phyloP scores from a whole-genome alignment of 106 monocot species.

The Dendrobium officinale region DNA sequence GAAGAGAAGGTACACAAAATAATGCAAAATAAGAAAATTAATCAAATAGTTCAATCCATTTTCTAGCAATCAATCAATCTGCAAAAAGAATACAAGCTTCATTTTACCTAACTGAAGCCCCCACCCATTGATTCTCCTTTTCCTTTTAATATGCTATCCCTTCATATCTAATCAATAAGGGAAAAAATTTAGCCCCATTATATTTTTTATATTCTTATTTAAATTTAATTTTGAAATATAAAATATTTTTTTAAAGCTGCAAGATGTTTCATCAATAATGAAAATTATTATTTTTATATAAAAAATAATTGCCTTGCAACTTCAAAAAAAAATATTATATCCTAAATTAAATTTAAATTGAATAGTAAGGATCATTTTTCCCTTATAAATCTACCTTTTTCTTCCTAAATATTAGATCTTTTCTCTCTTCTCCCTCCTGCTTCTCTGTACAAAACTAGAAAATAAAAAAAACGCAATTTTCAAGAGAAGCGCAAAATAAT shows the following conservation, averaged over 20 bases:
- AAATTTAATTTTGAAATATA: neutral
- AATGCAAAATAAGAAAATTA: neutral
- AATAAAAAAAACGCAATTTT: neutral
- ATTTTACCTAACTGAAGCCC: neutral
- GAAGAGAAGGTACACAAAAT: neutral
- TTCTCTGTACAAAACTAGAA: neutral
- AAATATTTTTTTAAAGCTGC: neutral
- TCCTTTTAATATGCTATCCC: neutral
- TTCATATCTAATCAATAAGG: neutral
- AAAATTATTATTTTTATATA: too few relatives aligned
- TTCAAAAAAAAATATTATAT: neutral
- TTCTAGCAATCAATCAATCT: constrained; percentile 7
- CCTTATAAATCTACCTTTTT: too few relatives aligned
- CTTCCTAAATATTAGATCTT: too few relatives aligned
- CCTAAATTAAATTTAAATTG: too few relatives aligned
- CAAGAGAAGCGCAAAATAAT: neutral
- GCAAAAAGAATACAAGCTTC: constrained; percentile 7
- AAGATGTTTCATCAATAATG: neutral
- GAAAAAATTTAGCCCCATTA: neutral
- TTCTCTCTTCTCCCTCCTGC: neutral
- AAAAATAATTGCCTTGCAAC: neutral
- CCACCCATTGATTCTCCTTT: neutral
- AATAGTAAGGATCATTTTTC: too few relatives aligned
- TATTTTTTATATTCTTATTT: neutral
- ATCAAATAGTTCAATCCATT: neutral